Evolutionary conservation across 2,329 filamentous ascomycete species (phyloP).

Genomic region (Rhinocladiella similis): DNA sequence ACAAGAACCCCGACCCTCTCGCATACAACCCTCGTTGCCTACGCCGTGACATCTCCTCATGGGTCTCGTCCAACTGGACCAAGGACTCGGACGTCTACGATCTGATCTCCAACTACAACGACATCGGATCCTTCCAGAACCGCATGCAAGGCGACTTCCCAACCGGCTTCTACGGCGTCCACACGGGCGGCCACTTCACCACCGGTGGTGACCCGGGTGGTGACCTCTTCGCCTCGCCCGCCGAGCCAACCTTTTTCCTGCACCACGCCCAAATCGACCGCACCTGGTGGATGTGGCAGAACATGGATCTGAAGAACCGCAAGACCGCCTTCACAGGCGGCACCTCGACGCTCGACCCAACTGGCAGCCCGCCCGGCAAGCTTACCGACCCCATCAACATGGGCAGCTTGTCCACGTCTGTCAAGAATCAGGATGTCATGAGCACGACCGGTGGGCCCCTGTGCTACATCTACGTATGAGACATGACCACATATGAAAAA

Average conservation of each 20-base stretch:
- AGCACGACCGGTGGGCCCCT: conserved; percentile 26
- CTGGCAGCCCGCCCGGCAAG: conserved; percentile 19
- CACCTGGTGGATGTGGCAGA: conserved; percentile 26
- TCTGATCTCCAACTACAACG: conserved; percentile 18
- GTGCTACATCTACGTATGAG: conserved; percentile 27
- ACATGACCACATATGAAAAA: neutral
- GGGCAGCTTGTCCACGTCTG: conserved; percentile 8
- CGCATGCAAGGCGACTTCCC: conserved; percentile 23
- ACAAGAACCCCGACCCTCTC: conserved; percentile 21
- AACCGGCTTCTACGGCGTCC: conserved; percentile 21
- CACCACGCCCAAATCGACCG: conserved; percentile 26
- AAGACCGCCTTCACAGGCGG: conserved; percentile 18
- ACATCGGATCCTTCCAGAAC: conserved; percentile 21
- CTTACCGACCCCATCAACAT: conserved; percentile 22
- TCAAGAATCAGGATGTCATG: conserved; percentile 20
- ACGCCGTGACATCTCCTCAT: conserved; percentile 24
- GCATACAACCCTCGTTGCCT: conserved; percentile 26
- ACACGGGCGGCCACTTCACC: conserved; percentile 26
- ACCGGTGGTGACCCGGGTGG: conserved; percentile 25
- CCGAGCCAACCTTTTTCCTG: conserved; percentile 24
- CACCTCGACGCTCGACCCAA: conserved; percentile 19
- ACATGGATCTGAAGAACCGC: conserved; percentile 21
- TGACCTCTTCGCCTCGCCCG: conserved; percentile 23
- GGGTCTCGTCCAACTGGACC: conserved; percentile 24
- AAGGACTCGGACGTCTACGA: conserved; percentile 24